phyloP scores from a whole-genome alignment of 108 stramenopile species.

The Skeletonema marinoi region DNA sequence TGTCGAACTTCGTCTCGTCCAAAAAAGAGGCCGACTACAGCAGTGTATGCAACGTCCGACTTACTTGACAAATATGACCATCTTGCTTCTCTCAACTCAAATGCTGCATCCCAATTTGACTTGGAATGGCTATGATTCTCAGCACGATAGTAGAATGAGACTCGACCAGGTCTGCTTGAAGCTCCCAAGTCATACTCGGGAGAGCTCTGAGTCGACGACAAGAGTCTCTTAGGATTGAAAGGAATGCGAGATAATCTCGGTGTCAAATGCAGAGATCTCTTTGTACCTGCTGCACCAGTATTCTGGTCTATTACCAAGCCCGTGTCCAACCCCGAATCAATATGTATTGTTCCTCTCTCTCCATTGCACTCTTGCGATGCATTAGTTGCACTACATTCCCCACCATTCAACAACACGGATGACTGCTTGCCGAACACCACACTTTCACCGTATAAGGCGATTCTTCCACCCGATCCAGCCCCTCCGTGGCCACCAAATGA shows the following conservation, averaged over 20 bases:
- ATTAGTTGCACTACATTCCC: slow-evolving; percentile 13
- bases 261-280: slow-evolving; percentile 29
- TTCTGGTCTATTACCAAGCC: slow-evolving; percentile 30
- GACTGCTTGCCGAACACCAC: slow-evolving; percentile 35
- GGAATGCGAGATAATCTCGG: slow-evolving; percentile 15
- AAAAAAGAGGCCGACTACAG: slow-evolving; percentile 61
- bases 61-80: slow-evolving; percentile 45
- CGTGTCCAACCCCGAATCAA: slow-evolving; percentile 20
- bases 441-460: slow-evolving; percentile 70
- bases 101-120: slow-evolving; percentile 41
- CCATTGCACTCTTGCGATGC: slow-evolving; percentile 26
- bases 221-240: slow-evolving; percentile 11
- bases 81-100: slow-evolving; percentile 41
- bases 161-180: slow-evolving; percentile 23
- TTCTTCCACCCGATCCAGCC: slow-evolving; percentile 78
- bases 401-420: slow-evolving; percentile 33
- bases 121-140: slow-evolving; percentile 11
- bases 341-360: slow-evolving; percentile 27
- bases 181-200: slow-evolving; percentile 42
- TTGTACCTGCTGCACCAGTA: slow-evolving; percentile 43
- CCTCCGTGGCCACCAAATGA: slow-evolving; percentile 56
- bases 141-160: slow-evolving; percentile 37
- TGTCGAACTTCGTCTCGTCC: slow-evolving; percentile 40
- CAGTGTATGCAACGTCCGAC: slow-evolving; percentile 20
- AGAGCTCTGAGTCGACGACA: slow-evolving; percentile 29